Base-by-base conservation (phyloP, 2,329 filamentous ascomycete species). In the Penicillium freii region DNA sequence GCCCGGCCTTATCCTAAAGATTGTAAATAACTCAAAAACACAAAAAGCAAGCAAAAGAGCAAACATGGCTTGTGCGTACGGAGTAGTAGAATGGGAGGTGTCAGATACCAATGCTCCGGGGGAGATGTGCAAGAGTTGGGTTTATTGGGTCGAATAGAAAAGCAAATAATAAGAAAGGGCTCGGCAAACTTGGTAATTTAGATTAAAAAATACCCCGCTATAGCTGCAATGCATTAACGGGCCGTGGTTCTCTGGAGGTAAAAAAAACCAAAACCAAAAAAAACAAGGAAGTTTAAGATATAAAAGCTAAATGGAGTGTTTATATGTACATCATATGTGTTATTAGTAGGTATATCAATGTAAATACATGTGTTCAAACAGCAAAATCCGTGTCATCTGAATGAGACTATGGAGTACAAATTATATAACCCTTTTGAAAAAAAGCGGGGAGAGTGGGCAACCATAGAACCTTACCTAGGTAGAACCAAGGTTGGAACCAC, bases 141-240 rank as follows among this genome's bases (percentile, higher is more conserved):
- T 11, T n/a, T 27, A 17, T 27, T n/a, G 15, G 40, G 40, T 27
- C 15, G 4, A 34, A 17, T 34, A 23, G 19, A 40, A 42, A 42
- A 42, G 40, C 40, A 42, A 42, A 23, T 25, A 25, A 45, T 6
- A 3, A n/a, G 3, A 44, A 44, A 7, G 33, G 3, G 5, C 17
- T 29, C 29, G 8, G n/a, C 13, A 15, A 45, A 11, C 13, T 13
- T 31, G 43, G 17, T 15, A 3, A 13, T 31, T 31, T 31, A 13
- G 4, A 31, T 31, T 31, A 31, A 31, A 31, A 31, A 31, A 39
- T 56, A 48, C 39, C 13, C 11, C 27, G 23, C 40, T 38, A 44
- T 17, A 47, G 15, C 51, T 48, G 43, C 51, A 54, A 54, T 54
- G 51, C 43, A 54, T 9, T 23, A 13, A 19, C 51, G 40, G 51